Conservation (phyloP, 2,329 filamentous ascomycete species). For the Mycosphaerelloides madeirae region DNA sequence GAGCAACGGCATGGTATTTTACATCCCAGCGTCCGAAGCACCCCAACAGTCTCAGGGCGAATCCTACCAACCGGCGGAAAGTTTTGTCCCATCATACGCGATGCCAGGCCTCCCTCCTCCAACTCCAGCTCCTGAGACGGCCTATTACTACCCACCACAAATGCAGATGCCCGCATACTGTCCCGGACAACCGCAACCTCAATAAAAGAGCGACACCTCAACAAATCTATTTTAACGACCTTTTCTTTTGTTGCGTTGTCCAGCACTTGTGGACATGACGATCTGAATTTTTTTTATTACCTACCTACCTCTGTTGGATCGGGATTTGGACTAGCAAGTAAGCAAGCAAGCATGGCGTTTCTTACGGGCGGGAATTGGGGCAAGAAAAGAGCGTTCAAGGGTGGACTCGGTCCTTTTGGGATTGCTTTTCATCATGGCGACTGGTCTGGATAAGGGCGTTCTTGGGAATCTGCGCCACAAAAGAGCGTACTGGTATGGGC, state of each 20-base stretch:
- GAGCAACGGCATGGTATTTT: constrained; percentile 93
- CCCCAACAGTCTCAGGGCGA: constrained; percentile 22
- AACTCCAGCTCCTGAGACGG: constrained; percentile 21
- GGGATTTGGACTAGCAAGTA: not conserved
- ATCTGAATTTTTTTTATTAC: not conserved
- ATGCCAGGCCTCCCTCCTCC: constrained; percentile 30
- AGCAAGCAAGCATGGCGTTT: constrained; percentile 3
- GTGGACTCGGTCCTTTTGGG: too few species aligned
- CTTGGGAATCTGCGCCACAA: too few species aligned
- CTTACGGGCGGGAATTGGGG: not conserved
- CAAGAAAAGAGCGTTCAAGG: too few species aligned
- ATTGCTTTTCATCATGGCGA: too few species aligned
- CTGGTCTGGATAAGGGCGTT: too few species aligned
- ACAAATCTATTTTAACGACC: constrained; percentile 4
- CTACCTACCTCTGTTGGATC: not conserved
- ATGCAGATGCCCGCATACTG: constrained; percentile 19
- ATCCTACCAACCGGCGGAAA: constrained; percentile 31
- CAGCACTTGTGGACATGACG: not conserved
- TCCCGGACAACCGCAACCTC: constrained; percentile 8
- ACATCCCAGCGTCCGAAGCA: constrained; percentile 47
- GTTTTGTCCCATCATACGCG: constrained; percentile 32
- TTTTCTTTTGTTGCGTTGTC: not conserved
- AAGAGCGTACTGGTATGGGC: too few species aligned
- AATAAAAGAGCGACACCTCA: not conserved
- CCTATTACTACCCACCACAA: constrained; percentile 23